Evolutionary conservation across 371 early-diverging fungal genomes (phyloP), one percentile per base, ranked within the genome.

Genomic region (Mortierella sp.): DNA sequence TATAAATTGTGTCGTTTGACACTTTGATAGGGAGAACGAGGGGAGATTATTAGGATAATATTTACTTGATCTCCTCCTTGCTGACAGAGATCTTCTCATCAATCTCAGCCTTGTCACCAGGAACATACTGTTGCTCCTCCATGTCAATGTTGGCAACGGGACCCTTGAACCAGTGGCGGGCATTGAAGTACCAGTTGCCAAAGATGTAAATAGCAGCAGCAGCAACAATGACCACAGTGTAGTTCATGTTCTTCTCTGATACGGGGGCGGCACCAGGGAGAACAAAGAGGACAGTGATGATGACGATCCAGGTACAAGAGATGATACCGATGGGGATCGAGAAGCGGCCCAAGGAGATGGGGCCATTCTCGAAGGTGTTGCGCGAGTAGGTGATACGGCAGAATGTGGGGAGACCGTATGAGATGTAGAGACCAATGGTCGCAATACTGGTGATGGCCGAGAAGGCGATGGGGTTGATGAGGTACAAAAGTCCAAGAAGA

Each of bases 391-490:
- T 92, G 38, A 93, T 89, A 42, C 81, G 79, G 58, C 91, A 84
- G 73, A 89, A 81, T 7, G 94, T 94, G 14, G 95, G 95, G 60
- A 94, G 89, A 34, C 81, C 93, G 76, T 95, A 95, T 19, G 94
- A 92, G 48, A 95, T 91, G 79, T 91, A 93, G 45, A 93, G 88
- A 42, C 94, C 92, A 77, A 95, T 94, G 42, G 94, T 94, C 45
- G 92, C 91, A 65, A 95, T 91, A 42, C 92, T 92, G 31, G 93
- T 92, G 78, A 95, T 92, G 28, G 95, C 94, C 48, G 92, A 89
- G 70, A 90, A 92, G 3, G 93, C 93, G 5, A 90, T 90, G 38
- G 81, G 60, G 75, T 89, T 88, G 60, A 88, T 87, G 55, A 92
- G 76, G 79, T 91, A 90, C 44, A 90, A 81, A 21, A 92, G 70